Base-by-base conservation (phyloP, 106 monocot genomes). In the Dioscorea alata region DNA sequence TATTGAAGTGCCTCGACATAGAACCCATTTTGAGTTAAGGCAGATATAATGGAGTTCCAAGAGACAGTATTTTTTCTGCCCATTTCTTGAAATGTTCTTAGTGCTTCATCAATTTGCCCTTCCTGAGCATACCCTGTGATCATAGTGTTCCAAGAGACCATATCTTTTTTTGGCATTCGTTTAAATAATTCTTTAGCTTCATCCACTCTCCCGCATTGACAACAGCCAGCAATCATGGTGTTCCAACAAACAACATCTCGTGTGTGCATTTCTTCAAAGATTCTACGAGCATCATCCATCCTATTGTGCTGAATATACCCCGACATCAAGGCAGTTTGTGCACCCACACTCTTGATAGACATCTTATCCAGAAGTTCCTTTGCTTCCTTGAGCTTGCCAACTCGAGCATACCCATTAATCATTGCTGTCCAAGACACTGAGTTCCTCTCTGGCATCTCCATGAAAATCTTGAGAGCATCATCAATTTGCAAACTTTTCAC, bases 1-100 rank as follows among this genome's bases (percentile, higher is more conserved):
- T 81, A 60, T 34, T 73, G 23, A 48, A 88, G 77, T 50, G 82
- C 63, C 13, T 77, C 82, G 0, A 69, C 23, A 20, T 74, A 65
- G 9, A 69, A 65, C 0, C 82, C 77, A 69, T 73, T 73, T 49
- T 73, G 72, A 8, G 49, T 31, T 12, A 82, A 69, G 16, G 76
- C 82, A 57, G 82, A 20, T 56, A 82, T 77, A 17, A 82, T 23
- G 23, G 82, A 68, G 22, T 82, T 82, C 82, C 82, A 82, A 21
- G 76, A 73, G 53, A 82, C 69, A n/a, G 13, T 33, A 21, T 66
- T 71, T 60, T 18, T 73, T 48, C 32, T 12, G 12, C 60, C 31
- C 73, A 73, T 76, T 16, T 52, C n/a, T 2, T 76, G 13, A 49
- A 82, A 82, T 4, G 72, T 14, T 35, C 28, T 23, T 4, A 69